Evolutionary conservation across 1,284 basidiomycete genomes (phyloP), one percentile per base, ranked within the genome.

Genomic region (Polyporus tsugae): DNA sequence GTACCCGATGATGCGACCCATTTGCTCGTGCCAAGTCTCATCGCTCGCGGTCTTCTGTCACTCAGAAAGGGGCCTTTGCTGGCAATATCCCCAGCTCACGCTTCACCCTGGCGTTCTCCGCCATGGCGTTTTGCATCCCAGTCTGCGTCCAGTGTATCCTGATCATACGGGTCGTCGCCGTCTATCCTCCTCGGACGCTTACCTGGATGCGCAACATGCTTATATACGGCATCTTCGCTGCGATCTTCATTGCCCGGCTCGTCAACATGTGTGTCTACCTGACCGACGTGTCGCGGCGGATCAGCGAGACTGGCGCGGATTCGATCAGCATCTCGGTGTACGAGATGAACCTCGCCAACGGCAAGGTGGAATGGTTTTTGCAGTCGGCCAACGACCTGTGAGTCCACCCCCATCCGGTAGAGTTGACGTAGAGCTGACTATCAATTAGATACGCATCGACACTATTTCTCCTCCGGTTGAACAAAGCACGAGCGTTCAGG

Each of bases 321-420:
- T 55, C 61, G 4, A 42, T 58, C 13, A 17, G 44, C 29, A 22
- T 15, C 36, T 11, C 25, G 0, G 38, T 25, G 29, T 46, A 35
- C 25, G 36, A 25, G 64, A 65, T 36, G 63, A 55, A 17, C 33
- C 22, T 19, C 9, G 61, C 41, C 2, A 44, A 62, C 60, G 41
- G 49, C 35, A 76, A 72, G 60, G 63, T 76, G n/a, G 77, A 77
- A 52, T 78, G 76, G 76, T 74, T 75, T 42, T 49, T 77, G 15
- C 77, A 78, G 65, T 62, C 78, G 4, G 73, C 75, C 44, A 76
- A 78, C 58, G 72, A 78, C 59, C 46, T 70, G 75, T 77, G 62
- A 22, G 70, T 64, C 19, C n/a, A n/a, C n/a, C n/a, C n/a, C n/a
- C n/a, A n/a, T n/a, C n/a, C n/a, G n/a, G n/a, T n/a, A n/a, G n/a